Conservation (phyloP, 1,284 basidiomycete genomes). For the Gomphus bonarii region DNA sequence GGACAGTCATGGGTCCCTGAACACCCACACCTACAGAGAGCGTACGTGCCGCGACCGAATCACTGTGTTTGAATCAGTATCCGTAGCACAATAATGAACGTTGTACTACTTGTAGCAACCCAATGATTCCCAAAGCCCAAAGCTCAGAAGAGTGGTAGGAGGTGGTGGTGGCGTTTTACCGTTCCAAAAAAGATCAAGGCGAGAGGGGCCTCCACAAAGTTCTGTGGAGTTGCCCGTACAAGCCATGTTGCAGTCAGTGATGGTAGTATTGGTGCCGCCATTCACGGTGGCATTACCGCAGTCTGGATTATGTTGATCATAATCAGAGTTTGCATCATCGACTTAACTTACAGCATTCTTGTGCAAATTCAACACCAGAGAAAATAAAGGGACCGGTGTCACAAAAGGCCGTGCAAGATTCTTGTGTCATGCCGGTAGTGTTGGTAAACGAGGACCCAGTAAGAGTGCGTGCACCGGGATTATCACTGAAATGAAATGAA, state of each 20-base stretch:
- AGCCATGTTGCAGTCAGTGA: constrained; percentile 47
- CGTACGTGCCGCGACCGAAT: constrained; percentile 36
- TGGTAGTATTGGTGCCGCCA: constrained; percentile 33
- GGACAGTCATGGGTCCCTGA: constrained; percentile 39
- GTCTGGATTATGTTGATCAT: constrained; percentile 26
- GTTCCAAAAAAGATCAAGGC: constrained; percentile 56
- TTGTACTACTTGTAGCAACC: constrained; percentile 51
- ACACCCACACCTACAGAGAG: constrained; percentile 34
- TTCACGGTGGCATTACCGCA: constrained; percentile 47
- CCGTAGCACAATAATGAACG: constrained; percentile 3
- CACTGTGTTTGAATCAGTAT: constrained; percentile 26
- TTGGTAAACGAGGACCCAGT: constrained; percentile 32
- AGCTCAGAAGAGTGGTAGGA: constrained; percentile 36
- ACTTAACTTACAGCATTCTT: constrained; percentile 46
- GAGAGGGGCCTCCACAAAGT: constrained; percentile 47
- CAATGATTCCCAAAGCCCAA: constrained; percentile 52
- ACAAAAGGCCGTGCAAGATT: constrained; percentile 55
- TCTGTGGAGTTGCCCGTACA: constrained; percentile 52
- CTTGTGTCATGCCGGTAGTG: constrained; percentile 49
- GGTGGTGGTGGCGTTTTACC: constrained; percentile 42
- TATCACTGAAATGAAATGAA: constrained; percentile 32
- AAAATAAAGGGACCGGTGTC: constrained; percentile 38
- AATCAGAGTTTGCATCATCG: not conserved
- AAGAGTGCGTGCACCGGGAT: constrained; percentile 41
- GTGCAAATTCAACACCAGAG: constrained; percentile 49